Evolutionary conservation across 192 early-diverging fungal species (phyloP).

Genomic region (Diversispora epigaea): DNA sequence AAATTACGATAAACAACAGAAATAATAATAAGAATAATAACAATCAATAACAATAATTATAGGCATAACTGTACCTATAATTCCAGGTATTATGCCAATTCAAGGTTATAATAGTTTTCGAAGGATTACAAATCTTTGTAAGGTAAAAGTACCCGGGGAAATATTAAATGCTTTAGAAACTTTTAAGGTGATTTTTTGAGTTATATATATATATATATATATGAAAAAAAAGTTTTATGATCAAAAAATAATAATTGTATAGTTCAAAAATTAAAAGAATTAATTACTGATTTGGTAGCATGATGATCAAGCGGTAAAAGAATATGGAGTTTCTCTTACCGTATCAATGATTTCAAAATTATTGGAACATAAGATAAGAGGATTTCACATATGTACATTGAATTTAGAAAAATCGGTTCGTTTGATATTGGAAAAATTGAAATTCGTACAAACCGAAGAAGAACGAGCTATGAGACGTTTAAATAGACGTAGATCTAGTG

Average conservation of each 20-base stretch:
- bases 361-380: slow-evolving; percentile 47
- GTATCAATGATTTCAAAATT: slow-evolving; percentile 74
- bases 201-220: not conserved
- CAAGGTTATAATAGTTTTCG: slow-evolving; percentile 90
- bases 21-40: not conserved
- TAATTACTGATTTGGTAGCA: too few relatives aligned
- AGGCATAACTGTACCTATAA: slow-evolving; percentile 58
- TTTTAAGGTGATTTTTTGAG: slow-evolving; percentile 60
- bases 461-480: slow-evolving; percentile 69
- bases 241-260: too few relatives aligned
- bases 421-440: slow-evolving; percentile 76
- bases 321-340: slow-evolving; percentile 81
- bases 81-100: slow-evolving; percentile 95
- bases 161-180: slow-evolving; percentile 76
- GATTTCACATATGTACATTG: slow-evolving; percentile 93
- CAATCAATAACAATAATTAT: not conserved
- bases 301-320: slow-evolving; percentile 95
- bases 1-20: not conserved
- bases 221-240: too few relatives aligned
- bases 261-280: too few relatives aligned
- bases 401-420: slow-evolving; percentile 87
- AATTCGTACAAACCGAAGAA: slow-evolving; percentile 66
- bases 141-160: slow-evolving; percentile 75
- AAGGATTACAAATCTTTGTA: slow-evolving; percentile 80
- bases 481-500: slow-evolving; percentile 36